Percentiles rank a stretch among this genome's conserved stretches.
phyloP scores from a whole-genome alignment of 192 early-diverging fungal genomes.

The Linnemannia hyalina region DNA sequence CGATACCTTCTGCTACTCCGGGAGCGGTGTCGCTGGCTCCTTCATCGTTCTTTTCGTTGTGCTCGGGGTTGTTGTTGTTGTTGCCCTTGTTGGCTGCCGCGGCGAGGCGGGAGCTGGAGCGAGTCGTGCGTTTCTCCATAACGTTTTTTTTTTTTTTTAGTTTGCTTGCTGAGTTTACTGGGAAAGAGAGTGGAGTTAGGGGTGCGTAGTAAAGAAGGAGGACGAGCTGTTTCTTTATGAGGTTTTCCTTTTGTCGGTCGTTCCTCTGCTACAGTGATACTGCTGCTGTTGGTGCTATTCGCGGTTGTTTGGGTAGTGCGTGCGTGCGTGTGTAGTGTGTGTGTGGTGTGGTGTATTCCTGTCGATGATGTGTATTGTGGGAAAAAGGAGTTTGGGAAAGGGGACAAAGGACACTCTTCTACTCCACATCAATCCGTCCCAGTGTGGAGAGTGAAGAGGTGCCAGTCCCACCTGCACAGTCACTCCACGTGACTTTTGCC shows the following conservation, averaged over 20 bases:
- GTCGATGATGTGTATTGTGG: too few relatives aligned
- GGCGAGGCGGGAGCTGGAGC: conserved; percentile 35
- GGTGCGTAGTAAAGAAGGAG: not conserved
- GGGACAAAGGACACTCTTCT: too few relatives aligned
- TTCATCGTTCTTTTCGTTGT: conserved; percentile 39
- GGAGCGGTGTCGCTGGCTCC: conserved; percentile 10
- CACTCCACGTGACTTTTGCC: too few relatives aligned
- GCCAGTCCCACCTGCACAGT: too few relatives aligned
- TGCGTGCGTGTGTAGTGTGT: not conserved
- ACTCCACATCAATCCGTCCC: too few relatives aligned
- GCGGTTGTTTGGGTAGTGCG: not conserved
- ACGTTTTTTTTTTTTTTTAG: not conserved
- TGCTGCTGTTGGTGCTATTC: not conserved
- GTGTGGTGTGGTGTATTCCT: not conserved
- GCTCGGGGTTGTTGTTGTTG: conserved; percentile 2
- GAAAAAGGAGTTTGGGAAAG: too few relatives aligned
- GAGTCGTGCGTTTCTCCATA: conserved; percentile 50
- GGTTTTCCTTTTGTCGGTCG: not conserved
- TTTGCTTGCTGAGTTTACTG: not conserved
- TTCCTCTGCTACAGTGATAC: not conserved
- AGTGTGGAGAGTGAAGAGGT: too few relatives aligned
- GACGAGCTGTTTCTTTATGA: not conserved
- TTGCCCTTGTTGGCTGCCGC: conserved; percentile 12
- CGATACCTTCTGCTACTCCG: not conserved
- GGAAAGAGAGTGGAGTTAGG: not conserved